Conservation (phyloP, 1,284 basidiomycete genomes). For the Sporisorium scitamineum region DNA sequence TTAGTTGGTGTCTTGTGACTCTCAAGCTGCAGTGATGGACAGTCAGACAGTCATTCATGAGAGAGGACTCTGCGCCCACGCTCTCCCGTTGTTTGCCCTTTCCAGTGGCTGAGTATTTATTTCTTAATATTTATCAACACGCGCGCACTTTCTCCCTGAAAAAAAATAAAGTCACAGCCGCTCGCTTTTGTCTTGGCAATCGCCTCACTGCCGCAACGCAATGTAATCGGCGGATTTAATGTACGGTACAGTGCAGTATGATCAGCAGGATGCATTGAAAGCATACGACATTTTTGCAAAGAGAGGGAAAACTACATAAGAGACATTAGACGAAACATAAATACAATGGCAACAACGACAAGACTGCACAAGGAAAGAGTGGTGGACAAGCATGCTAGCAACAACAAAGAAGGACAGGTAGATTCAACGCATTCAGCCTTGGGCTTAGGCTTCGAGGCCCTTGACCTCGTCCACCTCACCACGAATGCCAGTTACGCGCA, state of each 20-base stretch:
- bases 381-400: neutral
- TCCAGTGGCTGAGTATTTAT: too few relatives aligned
- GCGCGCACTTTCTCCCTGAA: neutral
- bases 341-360: neutral
- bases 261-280: too few relatives aligned
- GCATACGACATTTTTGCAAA: constrained; percentile 6
- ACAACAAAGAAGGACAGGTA: neutral
- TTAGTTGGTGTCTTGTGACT: too few relatives aligned
- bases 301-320: neutral
- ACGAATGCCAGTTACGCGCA: constrained; percentile 25
- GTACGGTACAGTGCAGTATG: too few relatives aligned
- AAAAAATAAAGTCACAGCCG: neutral
- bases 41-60: neutral
- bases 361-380: neutral
- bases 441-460: constrained; percentile 32
- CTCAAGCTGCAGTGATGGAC: neutral
- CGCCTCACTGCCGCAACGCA: neutral
- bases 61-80: neutral
- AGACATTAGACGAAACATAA: neutral
- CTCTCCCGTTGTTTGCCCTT: too few relatives aligned
- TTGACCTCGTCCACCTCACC: constrained; percentile 36
- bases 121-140: neutral
- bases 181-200: neutral
- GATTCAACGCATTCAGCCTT: too few relatives aligned
- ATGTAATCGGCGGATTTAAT: constrained; percentile 8